Percentiles rank a stretch among this genome's conserved stretches.
These are phyloP conservation scores for Podaxis pistillaris DNA, from an alignment of 768 basidiomycete genomes.

Conservation along the genomic window DNA sequence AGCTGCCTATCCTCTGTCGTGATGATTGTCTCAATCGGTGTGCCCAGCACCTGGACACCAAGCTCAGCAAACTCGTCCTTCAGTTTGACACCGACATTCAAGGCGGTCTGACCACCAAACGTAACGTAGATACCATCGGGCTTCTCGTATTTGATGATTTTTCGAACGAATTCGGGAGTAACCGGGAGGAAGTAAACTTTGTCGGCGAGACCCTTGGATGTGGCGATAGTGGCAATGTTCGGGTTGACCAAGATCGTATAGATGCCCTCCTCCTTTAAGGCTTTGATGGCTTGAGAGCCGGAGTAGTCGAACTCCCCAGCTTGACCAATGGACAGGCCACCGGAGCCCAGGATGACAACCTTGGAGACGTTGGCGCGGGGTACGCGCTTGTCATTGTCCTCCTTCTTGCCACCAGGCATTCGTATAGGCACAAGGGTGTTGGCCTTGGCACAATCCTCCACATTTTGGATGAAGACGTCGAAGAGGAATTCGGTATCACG, in stretches of 20 bases:
- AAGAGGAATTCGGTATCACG: constrained; percentile 99
- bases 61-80: constrained; percentile 93
- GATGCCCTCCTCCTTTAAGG: constrained; percentile 97
- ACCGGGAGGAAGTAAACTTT: constrained; percentile 99
- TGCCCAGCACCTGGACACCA: constrained; percentile 92
- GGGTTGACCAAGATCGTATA: constrained; percentile 99
- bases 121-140: constrained; percentile 99
- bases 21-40: constrained; percentile 96
- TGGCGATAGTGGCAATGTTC: constrained; percentile 98
- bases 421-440: constrained; percentile 54
- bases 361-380: constrained; percentile 82
- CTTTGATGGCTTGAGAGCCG: constrained; percentile 98
- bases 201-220: constrained; percentile 95
- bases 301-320: constrained; percentile 99
- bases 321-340: constrained; percentile 96
- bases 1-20: constrained; percentile 95
- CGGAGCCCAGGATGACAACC: constrained; percentile 95
- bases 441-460: constrained; percentile 68
- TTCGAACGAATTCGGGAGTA: constrained; percentile 95
- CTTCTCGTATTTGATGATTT: constrained; percentile 98
- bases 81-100: constrained; percentile 95
- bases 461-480: constrained; percentile 91
- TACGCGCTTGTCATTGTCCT: constrained; percentile 72
- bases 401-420: constrained; percentile 79
- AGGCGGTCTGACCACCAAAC: constrained; percentile 96